Base-by-base conservation (phyloP, 1,284 basidiomycete species). In the Laetiporus sulphureus region DNA sequence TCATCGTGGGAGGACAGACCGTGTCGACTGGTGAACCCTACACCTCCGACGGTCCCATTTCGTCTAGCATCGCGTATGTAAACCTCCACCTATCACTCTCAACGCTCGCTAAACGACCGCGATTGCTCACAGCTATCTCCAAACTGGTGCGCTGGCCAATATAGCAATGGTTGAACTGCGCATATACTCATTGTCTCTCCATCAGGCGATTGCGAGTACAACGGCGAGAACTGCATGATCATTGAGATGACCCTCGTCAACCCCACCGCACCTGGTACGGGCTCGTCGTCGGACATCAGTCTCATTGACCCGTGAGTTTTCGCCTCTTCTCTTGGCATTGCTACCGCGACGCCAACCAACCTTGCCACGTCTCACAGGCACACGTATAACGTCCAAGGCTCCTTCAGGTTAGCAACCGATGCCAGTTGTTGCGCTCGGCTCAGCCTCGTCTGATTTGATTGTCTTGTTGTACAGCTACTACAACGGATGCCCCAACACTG, bases 201-300 rank as follows among this genome's bases (percentile, higher is more conserved):
- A 13, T 8, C 25, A 27, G 25, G 30, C 19, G 21, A 11, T 3
- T 73, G 71, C 44, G 33, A 40, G 3, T 45, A 55, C 44, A 73
- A 73, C 40, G 72, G 69, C 32, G 71, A 73, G 49, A 40, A 57
- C 3, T 73, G 72, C 38, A 47, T 60, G 2, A 50, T 68, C 23
- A 8, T 73, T 19, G 71, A 73, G 54, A 66, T 59, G 57, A 72
- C 66, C 21, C 56, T 73, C 42, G 57, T 54, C 40, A 69, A 73
- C 52, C 63, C 71, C 5, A 51, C 52, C 11, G 55, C 54, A 24
- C 36, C 56, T 2, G 70, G 71, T 2, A 58, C 63, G 45, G 71
- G 71, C 6, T 67, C 68, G 5, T 65, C 61, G 31, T 51, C 57
- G n/a, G 72, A 73, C 45, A 56, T 73, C 35, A 69, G 67, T 43